These are phyloP conservation scores for Aspergillus transmontanensis DNA, from an alignment of 2,329 filamentous ascomycete species.

Conservation along the genomic window DNA sequence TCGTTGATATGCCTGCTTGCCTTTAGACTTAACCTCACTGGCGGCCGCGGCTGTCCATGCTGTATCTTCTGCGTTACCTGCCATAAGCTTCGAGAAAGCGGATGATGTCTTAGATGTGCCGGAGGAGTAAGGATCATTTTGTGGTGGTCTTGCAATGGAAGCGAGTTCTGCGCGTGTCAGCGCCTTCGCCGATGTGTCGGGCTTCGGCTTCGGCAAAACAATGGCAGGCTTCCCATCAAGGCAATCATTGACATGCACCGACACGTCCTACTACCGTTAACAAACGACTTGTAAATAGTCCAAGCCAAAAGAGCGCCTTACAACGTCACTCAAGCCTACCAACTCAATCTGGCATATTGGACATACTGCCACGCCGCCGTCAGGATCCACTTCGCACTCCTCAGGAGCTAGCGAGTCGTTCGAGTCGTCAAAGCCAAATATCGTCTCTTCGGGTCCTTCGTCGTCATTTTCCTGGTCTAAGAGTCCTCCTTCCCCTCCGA, in stretches of 20 bases:
- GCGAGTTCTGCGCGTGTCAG: constrained; percentile 67
- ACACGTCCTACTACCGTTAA: constrained; percentile 61
- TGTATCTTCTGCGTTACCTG: constrained; percentile 81
- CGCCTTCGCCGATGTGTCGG: constrained; percentile 15
- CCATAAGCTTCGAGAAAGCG: constrained; percentile 93
- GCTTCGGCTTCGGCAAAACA: constrained; percentile 40
- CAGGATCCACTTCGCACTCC: constrained; percentile 20
- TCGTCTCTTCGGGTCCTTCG: constrained; percentile 33
- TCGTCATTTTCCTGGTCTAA: constrained; percentile 53
- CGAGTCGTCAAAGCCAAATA: constrained; percentile 26
- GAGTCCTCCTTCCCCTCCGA: constrained; percentile 64
- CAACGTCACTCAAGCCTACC: constrained; percentile 54
- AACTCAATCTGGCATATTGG: constrained; percentile 76
- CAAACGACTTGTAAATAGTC: not conserved
- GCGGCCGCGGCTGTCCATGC: constrained; percentile 89
- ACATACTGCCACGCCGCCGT: constrained; percentile 53
- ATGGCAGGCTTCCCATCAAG: constrained; percentile 77
- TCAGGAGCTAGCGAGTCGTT: constrained; percentile 22
- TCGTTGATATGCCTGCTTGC: constrained; percentile 82
- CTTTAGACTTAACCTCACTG: constrained; percentile 73
- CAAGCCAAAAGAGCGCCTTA: constrained; percentile 24
- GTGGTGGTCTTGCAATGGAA: constrained; percentile 73
- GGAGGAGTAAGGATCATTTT: constrained; percentile 74
- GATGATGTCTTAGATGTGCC: constrained; percentile 54
- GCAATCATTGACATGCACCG: constrained; percentile 88